Evolutionary conservation across 805 yeast genomes (phyloP).

Genomic region (Starmerella floricola): DNA sequence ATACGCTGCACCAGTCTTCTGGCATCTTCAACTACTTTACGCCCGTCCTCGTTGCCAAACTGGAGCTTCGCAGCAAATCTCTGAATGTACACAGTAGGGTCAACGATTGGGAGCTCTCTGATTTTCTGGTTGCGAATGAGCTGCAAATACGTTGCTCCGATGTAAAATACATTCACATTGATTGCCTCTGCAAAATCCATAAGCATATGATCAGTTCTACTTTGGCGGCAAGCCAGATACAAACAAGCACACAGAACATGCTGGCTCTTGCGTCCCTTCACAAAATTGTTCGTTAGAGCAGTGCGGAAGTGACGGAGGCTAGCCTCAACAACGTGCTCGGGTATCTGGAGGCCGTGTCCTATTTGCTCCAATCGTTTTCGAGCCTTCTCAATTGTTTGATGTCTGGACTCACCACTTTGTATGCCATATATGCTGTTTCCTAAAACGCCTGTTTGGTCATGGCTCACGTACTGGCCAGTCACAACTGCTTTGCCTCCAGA

Average conservation of each 20-base stretch:
- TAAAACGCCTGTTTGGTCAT: constrained; percentile 64
- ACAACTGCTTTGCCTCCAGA: constrained; percentile 91
- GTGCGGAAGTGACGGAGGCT: constrained; percentile 82
- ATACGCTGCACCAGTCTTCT: constrained; percentile 74
- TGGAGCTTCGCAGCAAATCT: constrained; percentile 83
- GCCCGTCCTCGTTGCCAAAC: constrained; percentile 49
- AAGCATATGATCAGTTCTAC: constrained; percentile 84
- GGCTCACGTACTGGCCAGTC: constrained; percentile 85
- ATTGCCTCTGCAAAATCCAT: constrained; percentile 86
- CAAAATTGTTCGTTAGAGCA: constrained; percentile 79
- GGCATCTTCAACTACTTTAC: constrained; percentile 78
- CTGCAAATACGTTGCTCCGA: constrained; percentile 91
- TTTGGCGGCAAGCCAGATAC: constrained; percentile 87
- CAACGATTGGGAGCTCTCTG: constrained; percentile 70
- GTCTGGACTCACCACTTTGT: constrained; percentile 54
- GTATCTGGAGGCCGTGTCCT: constrained; percentile 65
- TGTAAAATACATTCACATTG: constrained; percentile 82
- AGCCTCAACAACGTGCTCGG: constrained; percentile 73
- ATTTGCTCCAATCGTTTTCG: constrained; percentile 64
- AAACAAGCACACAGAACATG: constrained; percentile 92
- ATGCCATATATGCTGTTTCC: constrained; percentile 46
- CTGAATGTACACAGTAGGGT: constrained; percentile 85
- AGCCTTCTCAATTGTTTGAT: constrained; percentile 79
- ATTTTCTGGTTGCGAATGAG: constrained; percentile 80
- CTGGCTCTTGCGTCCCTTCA: constrained; percentile 93